Evolutionary conservation across 306 rosid genomes (phyloP).

Genomic region (Cucurbita ficifolia): DNA sequence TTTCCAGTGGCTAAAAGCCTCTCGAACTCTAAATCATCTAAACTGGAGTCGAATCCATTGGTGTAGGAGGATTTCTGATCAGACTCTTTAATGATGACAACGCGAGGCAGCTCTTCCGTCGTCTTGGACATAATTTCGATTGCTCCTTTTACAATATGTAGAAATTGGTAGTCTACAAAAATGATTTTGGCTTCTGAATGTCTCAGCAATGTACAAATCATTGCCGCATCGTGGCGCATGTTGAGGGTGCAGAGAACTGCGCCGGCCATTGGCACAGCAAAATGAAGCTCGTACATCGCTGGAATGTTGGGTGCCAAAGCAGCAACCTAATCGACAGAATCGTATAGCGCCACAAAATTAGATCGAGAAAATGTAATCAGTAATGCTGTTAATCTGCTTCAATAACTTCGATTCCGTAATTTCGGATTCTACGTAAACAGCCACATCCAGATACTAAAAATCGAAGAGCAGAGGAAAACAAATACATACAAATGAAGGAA

Average conservation of each 20-base stretch:
- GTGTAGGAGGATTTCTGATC: slow-evolving; percentile 8
- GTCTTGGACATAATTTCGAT: slow-evolving; percentile 30
- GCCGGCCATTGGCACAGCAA: slow-evolving; percentile 86
- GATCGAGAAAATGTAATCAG: not conserved
- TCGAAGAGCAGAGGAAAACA: no score
- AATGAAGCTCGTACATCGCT: slow-evolving; percentile 75
- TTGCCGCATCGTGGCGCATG: slow-evolving; percentile 42
- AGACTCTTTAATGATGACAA: slow-evolving; percentile 43
- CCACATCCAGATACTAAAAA: not conserved
- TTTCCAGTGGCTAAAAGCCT: slow-evolving; percentile 36
- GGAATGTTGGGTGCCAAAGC: slow-evolving; percentile 65
- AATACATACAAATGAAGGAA: not conserved
- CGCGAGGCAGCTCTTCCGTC: slow-evolving; percentile 19
- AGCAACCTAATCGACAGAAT: slow-evolving; percentile 42
- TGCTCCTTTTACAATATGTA: slow-evolving; percentile 46
- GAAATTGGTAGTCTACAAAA: slow-evolving; percentile 46
- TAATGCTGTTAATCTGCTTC: not conserved
- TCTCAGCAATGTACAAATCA: slow-evolving; percentile 35
- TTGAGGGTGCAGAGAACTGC: slow-evolving; percentile 67
- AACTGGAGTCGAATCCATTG: not conserved
- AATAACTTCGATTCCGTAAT: no score
- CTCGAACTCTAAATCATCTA: slow-evolving; percentile 39
- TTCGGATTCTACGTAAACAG: no score
- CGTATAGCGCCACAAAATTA: not conserved
- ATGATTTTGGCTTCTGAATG: slow-evolving; percentile 68